Conservation (phyloP, 495 filamentous ascomycete genomes). For the Clohesyomyces aquaticus region DNA sequence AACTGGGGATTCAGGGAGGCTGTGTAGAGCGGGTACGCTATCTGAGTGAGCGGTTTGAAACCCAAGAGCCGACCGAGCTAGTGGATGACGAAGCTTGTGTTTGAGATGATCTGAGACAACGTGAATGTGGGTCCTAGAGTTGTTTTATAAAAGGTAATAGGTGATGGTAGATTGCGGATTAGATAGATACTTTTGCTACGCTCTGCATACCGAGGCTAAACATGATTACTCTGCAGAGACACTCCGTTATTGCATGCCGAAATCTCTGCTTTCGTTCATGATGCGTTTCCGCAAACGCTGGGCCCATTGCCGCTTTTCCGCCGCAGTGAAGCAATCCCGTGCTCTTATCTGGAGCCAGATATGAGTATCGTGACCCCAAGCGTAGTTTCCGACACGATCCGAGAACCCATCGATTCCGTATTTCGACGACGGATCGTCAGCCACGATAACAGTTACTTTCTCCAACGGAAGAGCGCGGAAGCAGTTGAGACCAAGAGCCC, state of each 20-base stretch:
- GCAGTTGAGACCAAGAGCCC: slow-evolving; percentile 14
- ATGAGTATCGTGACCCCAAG: background rate
- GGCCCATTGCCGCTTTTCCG: slow-evolving; percentile 27
- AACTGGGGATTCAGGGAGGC: background rate
- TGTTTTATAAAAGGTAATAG: background rate
- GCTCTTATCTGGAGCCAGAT: slow-evolving; percentile 18
- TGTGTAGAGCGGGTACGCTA: background rate
- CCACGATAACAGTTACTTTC: slow-evolving; percentile 18
- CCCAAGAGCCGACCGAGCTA: too few species aligned
- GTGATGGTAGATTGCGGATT: background rate
- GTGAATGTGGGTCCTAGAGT: background rate
- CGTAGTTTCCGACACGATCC: background rate
- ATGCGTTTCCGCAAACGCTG: slow-evolving; percentile 7
- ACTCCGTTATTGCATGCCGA: too few species aligned
- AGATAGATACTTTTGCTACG: background rate
- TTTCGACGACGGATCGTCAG: slow-evolving; percentile 22
- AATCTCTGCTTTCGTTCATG: slow-evolving; percentile 4
- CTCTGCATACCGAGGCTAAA: background rate
- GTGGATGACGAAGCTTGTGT: background rate
- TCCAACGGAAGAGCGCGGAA: slow-evolving; percentile 6
- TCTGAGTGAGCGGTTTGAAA: too few species aligned
- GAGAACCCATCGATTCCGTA: slow-evolving; percentile 15
- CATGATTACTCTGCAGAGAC: too few species aligned
- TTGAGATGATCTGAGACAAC: slow-evolving; percentile 1
- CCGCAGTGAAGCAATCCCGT: slow-evolving; percentile 19